These are phyloP conservation scores for Claviceps pazoutovae DNA, from an alignment of 2,329 filamentous ascomycete species.

Conservation along the genomic window DNA sequence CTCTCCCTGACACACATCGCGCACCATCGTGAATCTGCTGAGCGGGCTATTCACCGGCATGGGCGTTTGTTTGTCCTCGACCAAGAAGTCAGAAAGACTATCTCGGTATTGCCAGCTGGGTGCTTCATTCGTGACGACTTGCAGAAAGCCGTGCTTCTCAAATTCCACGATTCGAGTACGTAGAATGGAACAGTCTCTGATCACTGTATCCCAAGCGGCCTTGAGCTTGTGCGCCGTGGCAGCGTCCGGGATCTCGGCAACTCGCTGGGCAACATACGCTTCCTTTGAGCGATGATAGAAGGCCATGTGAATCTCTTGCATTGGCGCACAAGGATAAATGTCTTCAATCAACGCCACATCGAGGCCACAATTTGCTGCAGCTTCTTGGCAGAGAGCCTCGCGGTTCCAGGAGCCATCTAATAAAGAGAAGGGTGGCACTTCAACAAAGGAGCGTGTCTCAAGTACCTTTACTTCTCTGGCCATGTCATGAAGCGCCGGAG, in stretches of 20 bases:
- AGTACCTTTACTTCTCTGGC: background rate
- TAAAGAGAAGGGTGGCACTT: background rate
- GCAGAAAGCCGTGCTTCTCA: conserved; percentile 7
- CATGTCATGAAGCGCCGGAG: background rate
- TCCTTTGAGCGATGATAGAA: conserved; percentile 6
- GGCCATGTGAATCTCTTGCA: conserved; percentile 11
- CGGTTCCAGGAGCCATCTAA: background rate
- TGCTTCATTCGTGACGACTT: conserved; percentile 4
- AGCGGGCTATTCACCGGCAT: conserved; percentile 11
- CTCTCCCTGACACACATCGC: background rate
- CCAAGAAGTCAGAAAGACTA: background rate
- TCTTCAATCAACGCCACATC: conserved; percentile 7
- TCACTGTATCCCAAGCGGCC: conserved; percentile 8
- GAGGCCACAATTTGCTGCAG: conserved; percentile 7
- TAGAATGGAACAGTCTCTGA: conserved; percentile 6
- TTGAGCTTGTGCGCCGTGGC: conserved; percentile 5
- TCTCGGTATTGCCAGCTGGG: background rate
- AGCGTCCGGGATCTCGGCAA: conserved; percentile 5
- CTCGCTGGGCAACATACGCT: conserved; percentile 8
- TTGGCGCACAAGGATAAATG: conserved; percentile 11
- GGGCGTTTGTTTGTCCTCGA: background rate
- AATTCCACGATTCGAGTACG: conserved; percentile 8
- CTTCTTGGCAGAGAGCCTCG: background rate
- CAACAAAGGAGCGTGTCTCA: background rate
- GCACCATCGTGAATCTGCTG: conserved; percentile 6